Evolutionary conservation across 2,329 filamentous ascomycete species (phyloP).

Genomic region (Cladosporium colombiae): DNA sequence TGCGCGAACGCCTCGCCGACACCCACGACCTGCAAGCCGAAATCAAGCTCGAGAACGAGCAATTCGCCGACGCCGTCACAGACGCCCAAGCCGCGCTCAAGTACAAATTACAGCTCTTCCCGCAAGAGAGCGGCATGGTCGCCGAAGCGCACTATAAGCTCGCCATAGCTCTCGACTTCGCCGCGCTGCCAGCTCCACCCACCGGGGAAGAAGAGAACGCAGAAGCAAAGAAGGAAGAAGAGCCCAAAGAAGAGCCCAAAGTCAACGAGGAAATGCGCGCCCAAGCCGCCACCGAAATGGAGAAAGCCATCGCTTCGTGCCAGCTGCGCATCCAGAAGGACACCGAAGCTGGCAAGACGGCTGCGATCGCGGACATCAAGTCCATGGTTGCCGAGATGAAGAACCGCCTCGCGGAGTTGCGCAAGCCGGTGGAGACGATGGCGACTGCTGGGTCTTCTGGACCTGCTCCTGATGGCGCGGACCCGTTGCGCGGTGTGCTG

Average conservation of each 20-base stretch:
- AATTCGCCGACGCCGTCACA: slow-evolving; percentile 82
- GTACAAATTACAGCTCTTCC: slow-evolving; percentile 76
- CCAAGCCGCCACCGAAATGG: slow-evolving; percentile 70
- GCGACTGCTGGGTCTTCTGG: slow-evolving; percentile 53
- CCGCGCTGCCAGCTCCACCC: slow-evolving; percentile 69
- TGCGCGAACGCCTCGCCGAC: slow-evolving; percentile 86
- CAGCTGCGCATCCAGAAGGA: slow-evolving; percentile 70
- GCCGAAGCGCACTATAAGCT: slow-evolving; percentile 97
- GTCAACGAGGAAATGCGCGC: slow-evolving; percentile 70
- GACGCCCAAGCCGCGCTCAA: slow-evolving; percentile 77
- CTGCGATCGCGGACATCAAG: slow-evolving; percentile 72
- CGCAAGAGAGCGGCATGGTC: slow-evolving; percentile 78
- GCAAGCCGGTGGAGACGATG: slow-evolving; percentile 61
- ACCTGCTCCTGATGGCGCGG: slow-evolving; percentile 42
- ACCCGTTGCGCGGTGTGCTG: slow-evolving; percentile 61
- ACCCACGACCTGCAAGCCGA: slow-evolving; percentile 93
- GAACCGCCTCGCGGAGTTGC: slow-evolving; percentile 70
- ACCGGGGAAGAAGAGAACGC: slow-evolving; percentile 50
- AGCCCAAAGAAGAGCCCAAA: slow-evolving; percentile 42
- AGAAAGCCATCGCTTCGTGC: slow-evolving; percentile 72
- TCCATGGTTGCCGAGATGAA: slow-evolving; percentile 79
- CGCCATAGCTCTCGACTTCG: slow-evolving; percentile 91
- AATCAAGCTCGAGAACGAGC: slow-evolving; percentile 95
- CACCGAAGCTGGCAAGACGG: slow-evolving; percentile 56
- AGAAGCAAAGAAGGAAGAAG: slow-evolving; percentile 39